A percentile compares a stretch with the other conserved stretches of the same genome.
phyloP scores from a whole-genome alignment of 2,329 filamentous ascomycete genomes.

The Botrytis byssoidea region DNA sequence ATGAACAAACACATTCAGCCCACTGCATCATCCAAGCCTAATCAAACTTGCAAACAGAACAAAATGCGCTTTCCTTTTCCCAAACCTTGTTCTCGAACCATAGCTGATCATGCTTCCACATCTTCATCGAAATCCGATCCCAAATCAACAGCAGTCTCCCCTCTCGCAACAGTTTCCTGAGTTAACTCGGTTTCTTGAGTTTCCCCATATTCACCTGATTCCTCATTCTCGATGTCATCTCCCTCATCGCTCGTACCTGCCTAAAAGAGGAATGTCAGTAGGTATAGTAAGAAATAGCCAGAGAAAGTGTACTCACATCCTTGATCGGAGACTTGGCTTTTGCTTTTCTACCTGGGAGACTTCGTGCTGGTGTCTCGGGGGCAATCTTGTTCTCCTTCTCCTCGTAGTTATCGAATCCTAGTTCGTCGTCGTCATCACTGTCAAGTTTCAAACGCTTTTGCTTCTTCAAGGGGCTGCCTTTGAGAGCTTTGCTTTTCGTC shows the following conservation, averaged over 20 bases:
- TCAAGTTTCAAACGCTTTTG: background rate
- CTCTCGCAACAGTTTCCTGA: background rate
- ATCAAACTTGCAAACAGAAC: background rate
- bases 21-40: background rate
- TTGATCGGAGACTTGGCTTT: slow-evolving; percentile 10
- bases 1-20: background rate
- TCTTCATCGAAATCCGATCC: slow-evolving; percentile 1
- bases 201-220: background rate
- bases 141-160: background rate
- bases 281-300: background rate
- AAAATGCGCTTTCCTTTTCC: background rate
- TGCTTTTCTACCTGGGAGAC: slow-evolving; percentile 12
- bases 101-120: background rate
- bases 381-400: background rate
- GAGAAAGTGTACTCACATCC: background rate
- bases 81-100: too few relatives aligned
- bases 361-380: background rate
- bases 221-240: background rate
- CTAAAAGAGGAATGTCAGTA: background rate
- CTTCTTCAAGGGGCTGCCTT: slow-evolving; percentile 5
- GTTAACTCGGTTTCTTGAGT: background rate
- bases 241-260: background rate
- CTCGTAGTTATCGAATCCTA: background rate
- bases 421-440: slow-evolving; percentile 7
- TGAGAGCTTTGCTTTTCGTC: slow-evolving; percentile 1